A percentile compares a stretch with the other conserved stretches of the same genome.
Evolutionary conservation across 192 early-diverging fungal species (phyloP).

Genomic region (Linnemannia schmuckeri): DNA sequence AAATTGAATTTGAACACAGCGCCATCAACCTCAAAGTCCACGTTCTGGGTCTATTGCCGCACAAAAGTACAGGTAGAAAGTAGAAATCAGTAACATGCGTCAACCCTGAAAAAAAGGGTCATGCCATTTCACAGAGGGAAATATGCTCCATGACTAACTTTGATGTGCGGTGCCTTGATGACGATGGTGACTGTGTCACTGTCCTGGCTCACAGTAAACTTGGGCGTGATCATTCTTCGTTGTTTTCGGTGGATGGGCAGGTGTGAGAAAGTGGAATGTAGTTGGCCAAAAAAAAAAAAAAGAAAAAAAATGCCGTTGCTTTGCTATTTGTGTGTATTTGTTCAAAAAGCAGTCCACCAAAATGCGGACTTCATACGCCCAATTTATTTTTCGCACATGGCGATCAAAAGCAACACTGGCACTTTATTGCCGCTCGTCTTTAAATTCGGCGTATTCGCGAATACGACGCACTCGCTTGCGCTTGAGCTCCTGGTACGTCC

Average conservation of each 20-base stretch:
- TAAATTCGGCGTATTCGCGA: slow-evolving; percentile 53
- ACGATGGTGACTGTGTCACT: slow-evolving; percentile 78
- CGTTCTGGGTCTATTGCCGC: slow-evolving; percentile 75
- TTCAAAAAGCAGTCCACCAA: not conserved
- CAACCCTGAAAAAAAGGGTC: not conserved
- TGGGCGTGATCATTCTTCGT: slow-evolving; percentile 89
- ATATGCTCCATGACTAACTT: slow-evolving; percentile 52
- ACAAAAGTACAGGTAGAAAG: not conserved
- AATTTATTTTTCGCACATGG: not conserved
- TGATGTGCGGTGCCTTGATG: slow-evolving; percentile 88
- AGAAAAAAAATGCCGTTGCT: slow-evolving; percentile 18
- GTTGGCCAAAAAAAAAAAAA: slow-evolving; percentile 7
- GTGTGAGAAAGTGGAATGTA: not conserved
- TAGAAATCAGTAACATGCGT: not conserved
- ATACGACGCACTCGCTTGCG: slow-evolving; percentile 51
- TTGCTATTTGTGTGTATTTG: not conserved
- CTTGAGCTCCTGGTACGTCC: slow-evolving; percentile 66
- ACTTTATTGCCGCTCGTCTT: slow-evolving; percentile 33
- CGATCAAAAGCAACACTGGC: not conserved
- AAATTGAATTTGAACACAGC: slow-evolving; percentile 90
- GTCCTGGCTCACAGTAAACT: slow-evolving; percentile 85
- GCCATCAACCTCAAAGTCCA: slow-evolving; percentile 89
- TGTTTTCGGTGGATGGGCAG: not conserved
- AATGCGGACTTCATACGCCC: not conserved
- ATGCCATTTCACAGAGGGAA: not conserved